These are phyloP conservation scores for Dryas alaskensis DNA, from an alignment of 306 rosid genomes.

Conservation along the genomic window DNA sequence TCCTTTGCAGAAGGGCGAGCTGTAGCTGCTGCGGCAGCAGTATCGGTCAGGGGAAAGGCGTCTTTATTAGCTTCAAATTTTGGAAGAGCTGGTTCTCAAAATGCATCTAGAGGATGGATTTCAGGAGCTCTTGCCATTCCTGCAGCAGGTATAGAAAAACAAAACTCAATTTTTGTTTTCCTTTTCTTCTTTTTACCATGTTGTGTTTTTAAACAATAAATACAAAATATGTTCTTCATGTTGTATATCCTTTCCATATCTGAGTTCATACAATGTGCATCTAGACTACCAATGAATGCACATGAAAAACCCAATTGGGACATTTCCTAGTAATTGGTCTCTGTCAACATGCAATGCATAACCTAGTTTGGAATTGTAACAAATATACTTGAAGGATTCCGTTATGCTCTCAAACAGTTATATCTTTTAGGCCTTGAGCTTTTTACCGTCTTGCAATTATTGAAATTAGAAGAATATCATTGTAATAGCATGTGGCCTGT, in stretches of 20 bases:
- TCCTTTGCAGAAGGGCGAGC: conserved; percentile 60
- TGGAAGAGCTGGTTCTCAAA: conserved; percentile 46
- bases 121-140: conserved; percentile 74
- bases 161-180: not conserved
- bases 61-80: conserved; percentile 45
- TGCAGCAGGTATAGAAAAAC: conserved; percentile 56
- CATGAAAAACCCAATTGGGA: too few relatives aligned
- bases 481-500: not conserved
- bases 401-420: too few relatives aligned
- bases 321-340: too few relatives aligned
- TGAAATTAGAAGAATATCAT: not conserved
- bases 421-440: too few relatives aligned
- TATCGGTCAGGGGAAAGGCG: conserved; percentile 40
- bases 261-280: not conserved
- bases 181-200: not conserved
- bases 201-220: not conserved
- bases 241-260: not conserved
- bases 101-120: conserved; percentile 56
- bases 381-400: too few relatives aligned
- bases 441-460: too few relatives aligned
- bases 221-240: not conserved
- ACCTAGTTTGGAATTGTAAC: too few relatives aligned
- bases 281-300: not conserved
- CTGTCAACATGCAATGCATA: too few relatives aligned
- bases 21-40: conserved; percentile 62